These are phyloP conservation scores for Plasmopara muralis DNA, from an alignment of 352 stramenopile genomes.

Conservation along the genomic window DNA sequence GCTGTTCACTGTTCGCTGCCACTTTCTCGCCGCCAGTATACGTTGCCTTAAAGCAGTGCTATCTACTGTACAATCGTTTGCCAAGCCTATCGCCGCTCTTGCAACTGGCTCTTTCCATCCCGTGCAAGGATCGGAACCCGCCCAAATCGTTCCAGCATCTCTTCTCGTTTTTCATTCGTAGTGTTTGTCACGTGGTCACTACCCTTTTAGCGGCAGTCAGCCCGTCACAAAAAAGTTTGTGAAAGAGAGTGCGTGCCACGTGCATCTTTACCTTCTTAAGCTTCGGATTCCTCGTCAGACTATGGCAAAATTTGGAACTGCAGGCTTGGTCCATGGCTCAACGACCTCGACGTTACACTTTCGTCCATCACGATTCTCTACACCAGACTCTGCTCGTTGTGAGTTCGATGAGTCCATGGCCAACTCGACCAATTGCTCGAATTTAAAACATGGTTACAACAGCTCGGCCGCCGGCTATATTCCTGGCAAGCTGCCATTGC, in stretches of 20 bases:
- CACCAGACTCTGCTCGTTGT: slow-evolving; percentile 5
- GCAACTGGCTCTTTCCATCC: slow-evolving; percentile 12
- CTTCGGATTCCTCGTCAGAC: background rate
- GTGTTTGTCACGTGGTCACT: slow-evolving; percentile 2
- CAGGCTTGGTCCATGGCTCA: slow-evolving; percentile 8
- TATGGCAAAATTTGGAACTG: slow-evolving; percentile 5
- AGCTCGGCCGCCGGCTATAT: slow-evolving; percentile 12
- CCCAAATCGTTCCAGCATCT: too few species aligned
- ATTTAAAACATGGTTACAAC: slow-evolving; percentile 22
- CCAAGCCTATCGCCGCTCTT: background rate
- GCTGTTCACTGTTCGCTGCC: too few species aligned
- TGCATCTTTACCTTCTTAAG: background rate
- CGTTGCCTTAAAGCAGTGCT: too few species aligned
- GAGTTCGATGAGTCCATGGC: slow-evolving; percentile 13
- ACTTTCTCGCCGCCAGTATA: too few species aligned
- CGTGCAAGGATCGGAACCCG: background rate
- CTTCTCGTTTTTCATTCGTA: background rate
- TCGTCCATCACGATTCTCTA: slow-evolving; percentile 7
- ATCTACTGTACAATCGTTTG: too few species aligned
- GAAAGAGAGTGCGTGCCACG: slow-evolving; percentile 1
- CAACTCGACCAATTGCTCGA: slow-evolving; percentile 21
- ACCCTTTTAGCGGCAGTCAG: background rate
- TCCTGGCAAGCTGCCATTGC: slow-evolving; percentile 40
- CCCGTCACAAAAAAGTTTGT: background rate
- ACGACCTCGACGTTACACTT: slow-evolving; percentile 13